Conservation (phyloP, 2,329 filamentous ascomycete genomes). For the Colletotrichum horii region DNA sequence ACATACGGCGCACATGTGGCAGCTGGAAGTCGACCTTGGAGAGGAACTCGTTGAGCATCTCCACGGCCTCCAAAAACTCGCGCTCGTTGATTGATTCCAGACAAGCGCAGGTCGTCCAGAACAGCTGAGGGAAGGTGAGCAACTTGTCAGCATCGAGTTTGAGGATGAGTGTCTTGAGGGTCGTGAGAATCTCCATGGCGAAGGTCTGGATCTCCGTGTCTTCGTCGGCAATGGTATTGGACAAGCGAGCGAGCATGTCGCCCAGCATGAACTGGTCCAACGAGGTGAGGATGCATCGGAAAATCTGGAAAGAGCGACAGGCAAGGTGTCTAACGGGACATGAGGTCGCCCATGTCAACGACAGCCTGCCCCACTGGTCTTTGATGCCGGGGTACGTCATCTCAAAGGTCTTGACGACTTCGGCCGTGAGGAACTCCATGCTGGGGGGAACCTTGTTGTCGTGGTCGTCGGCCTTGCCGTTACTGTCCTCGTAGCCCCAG, state of each 20-base stretch:
- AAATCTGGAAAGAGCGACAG: constrained; percentile 96
- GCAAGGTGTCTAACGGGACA: constrained; percentile 94
- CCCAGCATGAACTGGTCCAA: constrained; percentile 93
- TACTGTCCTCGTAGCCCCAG: constrained; percentile 94
- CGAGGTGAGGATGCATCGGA: constrained; percentile 89
- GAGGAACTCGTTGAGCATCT: constrained; percentile 88
- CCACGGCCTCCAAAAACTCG: constrained; percentile 89
- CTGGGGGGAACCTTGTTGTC: constrained; percentile 82
- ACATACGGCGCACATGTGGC: constrained; percentile 68
- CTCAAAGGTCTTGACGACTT: constrained; percentile 86
- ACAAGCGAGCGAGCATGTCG: constrained; percentile 93
- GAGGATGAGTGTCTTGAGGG: constrained; percentile 87
- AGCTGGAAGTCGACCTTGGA: constrained; percentile 82
- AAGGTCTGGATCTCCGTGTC: constrained; percentile 95
- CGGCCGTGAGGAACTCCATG: constrained; percentile 83
- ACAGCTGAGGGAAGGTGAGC: constrained; percentile 89
- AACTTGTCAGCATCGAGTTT: constrained; percentile 82
- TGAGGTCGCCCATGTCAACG: constrained; percentile 93
- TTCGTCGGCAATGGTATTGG: constrained; percentile 96
- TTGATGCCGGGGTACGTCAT: constrained; percentile 85
- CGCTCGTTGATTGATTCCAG: constrained; percentile 95
- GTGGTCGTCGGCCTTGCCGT: constrained; percentile 75
- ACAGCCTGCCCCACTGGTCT: constrained; percentile 89
- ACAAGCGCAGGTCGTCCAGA: constrained; percentile 97
- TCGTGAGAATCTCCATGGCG: constrained; percentile 96